Conservation (phyloP, 2,329 filamentous ascomycete genomes). For the Phialophora chinensis region DNA sequence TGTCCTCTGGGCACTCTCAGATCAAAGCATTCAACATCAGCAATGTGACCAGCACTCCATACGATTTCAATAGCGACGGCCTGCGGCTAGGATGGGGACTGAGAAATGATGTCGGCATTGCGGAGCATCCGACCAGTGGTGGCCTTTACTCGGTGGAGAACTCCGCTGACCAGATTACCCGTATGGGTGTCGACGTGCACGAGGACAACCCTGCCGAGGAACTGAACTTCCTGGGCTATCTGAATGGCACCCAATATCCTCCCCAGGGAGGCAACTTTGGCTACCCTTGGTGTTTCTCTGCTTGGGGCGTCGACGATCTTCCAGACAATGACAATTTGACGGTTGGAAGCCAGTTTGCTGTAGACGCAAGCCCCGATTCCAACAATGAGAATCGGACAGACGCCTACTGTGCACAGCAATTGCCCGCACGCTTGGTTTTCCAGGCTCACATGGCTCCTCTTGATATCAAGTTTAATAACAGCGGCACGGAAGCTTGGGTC, state of each 20-base stretch:
- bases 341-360: conserved; percentile 59
- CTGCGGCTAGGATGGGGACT: conserved; percentile 69
- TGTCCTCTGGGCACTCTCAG: conserved; percentile 66
- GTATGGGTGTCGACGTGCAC: conserved; percentile 66
- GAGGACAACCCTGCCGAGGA: conserved; percentile 75
- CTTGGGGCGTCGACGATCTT: conserved; percentile 64
- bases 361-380: conserved; percentile 46
- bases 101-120: conserved; percentile 73
- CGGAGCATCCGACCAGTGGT: conserved; percentile 55
- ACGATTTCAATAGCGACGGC: conserved; percentile 60
- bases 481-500: conserved; percentile 66
- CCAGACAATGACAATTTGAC: conserved; percentile 54
- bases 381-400: conserved; percentile 55
- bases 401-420: conserved; percentile 50
- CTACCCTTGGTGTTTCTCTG: conserved; percentile 72
- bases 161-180: conserved; percentile 67
- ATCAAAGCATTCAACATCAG: conserved; percentile 67
- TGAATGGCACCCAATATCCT: conserved; percentile 56
- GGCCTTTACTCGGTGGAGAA: conserved; percentile 70
- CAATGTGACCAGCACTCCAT: conserved; percentile 47
- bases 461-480: conserved; percentile 70
- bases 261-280: conserved; percentile 64
- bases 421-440: conserved; percentile 63
- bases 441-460: conserved; percentile 73
- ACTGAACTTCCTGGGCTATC: conserved; percentile 72